phyloP scores from a whole-genome alignment of 2,329 filamentous ascomycete genomes.

The Trichoderma atrobrunneum region DNA sequence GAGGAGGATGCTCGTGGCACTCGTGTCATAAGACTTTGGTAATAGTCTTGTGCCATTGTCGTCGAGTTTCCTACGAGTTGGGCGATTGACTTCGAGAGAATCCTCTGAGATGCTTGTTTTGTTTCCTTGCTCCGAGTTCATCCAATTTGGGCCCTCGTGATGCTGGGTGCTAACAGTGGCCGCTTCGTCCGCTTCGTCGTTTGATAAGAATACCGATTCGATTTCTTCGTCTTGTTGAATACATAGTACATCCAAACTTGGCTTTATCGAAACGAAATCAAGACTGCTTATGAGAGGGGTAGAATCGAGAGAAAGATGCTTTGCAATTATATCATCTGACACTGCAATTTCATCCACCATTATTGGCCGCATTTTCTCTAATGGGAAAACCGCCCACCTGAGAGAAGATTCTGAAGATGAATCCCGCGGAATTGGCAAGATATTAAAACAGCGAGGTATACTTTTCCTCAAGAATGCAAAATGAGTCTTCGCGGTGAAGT shows the following conservation, averaged over 20 bases:
- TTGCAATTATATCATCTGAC: background rate
- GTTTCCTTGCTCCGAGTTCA: background rate
- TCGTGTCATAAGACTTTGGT: slow-evolving; percentile 21
- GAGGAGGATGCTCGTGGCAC: slow-evolving; percentile 30
- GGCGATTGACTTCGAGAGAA: background rate
- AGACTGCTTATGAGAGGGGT: slow-evolving; percentile 21
- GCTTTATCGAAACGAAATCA: slow-evolving; percentile 18
- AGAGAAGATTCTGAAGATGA: slow-evolving; percentile 23
- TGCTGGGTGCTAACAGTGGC: background rate
- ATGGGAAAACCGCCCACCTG: slow-evolving; percentile 27
- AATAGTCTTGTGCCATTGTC: slow-evolving; percentile 15
- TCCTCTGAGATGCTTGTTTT: background rate
- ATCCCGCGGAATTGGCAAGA: background rate
- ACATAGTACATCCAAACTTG: slow-evolving; percentile 19
- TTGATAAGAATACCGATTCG: slow-evolving; percentile 7
- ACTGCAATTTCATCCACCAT: slow-evolving; percentile 21
- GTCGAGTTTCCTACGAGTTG: background rate
- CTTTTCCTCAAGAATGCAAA: slow-evolving; percentile 27
- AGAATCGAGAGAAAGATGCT: slow-evolving; percentile 20
- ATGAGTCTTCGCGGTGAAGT: slow-evolving; percentile 26
- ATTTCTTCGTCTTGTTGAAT: slow-evolving; percentile 26
- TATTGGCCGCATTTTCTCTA: background rate
- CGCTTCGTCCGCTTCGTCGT: background rate
- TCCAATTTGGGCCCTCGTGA: background rate
- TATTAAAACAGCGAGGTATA: background rate